Base-by-base conservation (phyloP, 371 early-diverging fungal species). In the Actinomucor elegans region DNA sequence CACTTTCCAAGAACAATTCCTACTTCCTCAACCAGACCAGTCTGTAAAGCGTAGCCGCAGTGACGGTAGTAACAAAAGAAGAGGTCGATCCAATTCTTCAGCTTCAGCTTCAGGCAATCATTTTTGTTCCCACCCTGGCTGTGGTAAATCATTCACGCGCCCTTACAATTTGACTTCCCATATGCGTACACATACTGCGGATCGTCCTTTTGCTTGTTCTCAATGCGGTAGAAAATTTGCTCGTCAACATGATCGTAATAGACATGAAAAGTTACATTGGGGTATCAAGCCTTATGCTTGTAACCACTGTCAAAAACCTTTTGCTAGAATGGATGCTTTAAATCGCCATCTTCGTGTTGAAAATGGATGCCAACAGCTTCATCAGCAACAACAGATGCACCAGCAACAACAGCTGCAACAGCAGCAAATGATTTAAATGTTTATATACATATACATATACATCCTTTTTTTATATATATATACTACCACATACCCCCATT, bases 111-210 rank as follows among this genome's bases (percentile, higher is more conserved):
- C 48, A 24, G 48, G 21, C 23, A 52, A 47, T 14, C 44, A 53
- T 38, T 49, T 61, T 34, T 69, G 70, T 48, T 54, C 56, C 23
- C 66, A 66, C 38, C 79, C 77, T 10, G 85, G 78, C 2, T 90
- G 91, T 69, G 76, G 66, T 27, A 81, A 80, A 65, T 76, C 77
- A 14, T 90, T 90, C 55, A 79, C 87, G 24, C 72, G 88, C 12
- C 81, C 76, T 17, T 89, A 87, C 50, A 90, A 88, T 51, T 68
- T 89, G 10, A 86, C 80, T 38, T 86, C 88, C n/a, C 96, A 95
- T 59, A 66, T 90, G 72, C 88, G 94, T 27, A 91, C 91, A 26
- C 95, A 95, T 64, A 91, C 91, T 27, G 89, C 92, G 11, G 89
- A 90, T 66, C 76, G 85, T 24, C 91, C 91, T 4, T 91, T 85